Base-by-base conservation (phyloP, 1,284 basidiomycete species). In the Somion occarium region DNA sequence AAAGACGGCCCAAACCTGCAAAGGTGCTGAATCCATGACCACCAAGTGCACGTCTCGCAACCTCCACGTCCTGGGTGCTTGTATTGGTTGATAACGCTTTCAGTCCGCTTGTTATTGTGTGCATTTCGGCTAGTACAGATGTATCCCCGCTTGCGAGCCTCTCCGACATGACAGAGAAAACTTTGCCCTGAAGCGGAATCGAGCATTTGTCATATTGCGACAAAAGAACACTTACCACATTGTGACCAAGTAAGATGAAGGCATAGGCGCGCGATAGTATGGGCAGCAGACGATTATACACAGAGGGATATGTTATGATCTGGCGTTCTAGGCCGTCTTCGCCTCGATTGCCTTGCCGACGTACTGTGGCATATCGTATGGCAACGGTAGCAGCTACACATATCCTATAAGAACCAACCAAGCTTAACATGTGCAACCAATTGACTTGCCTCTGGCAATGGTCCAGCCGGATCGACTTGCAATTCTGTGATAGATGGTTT, bases 21-120 rank as follows among this genome's bases (percentile, higher is more conserved):
- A 84, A 88, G 0, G 74, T 78, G 56, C 83, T 85, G 66, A 80
- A 91, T 0, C 88, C 89, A 64, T 92, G 88, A 2, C 89, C 88
- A 48, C 88, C 88, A 73, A 89, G 79, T 0, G 85, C 79, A 9
- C 86, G 75, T 11, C 89, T 76, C 5, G 83, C 81, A 3, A 72
- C 78, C 64, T 91, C 88, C 18, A 89, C 63, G 53, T 85, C 85
- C 26, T 77, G 76, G 5, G 83, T 73, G 2, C 74, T 70, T 22
- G 73, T 67, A 0, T 75, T 74, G 1, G 80, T 78, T 2, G 77
- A 78, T 22, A 88, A 71, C 0, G 80, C 74, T 62, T 92, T 92
- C 20, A 91, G 70, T 0, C 83, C 85, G 57, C 82, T 83, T 3
- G 84, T 82, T 7, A 78, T 81, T 0, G 85, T 82, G 58, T 92